A percentile compares a stretch with the other conserved stretches of the same genome.
Conservation (phyloP, 441 rosid genomes). For the Croton setiger region DNA sequence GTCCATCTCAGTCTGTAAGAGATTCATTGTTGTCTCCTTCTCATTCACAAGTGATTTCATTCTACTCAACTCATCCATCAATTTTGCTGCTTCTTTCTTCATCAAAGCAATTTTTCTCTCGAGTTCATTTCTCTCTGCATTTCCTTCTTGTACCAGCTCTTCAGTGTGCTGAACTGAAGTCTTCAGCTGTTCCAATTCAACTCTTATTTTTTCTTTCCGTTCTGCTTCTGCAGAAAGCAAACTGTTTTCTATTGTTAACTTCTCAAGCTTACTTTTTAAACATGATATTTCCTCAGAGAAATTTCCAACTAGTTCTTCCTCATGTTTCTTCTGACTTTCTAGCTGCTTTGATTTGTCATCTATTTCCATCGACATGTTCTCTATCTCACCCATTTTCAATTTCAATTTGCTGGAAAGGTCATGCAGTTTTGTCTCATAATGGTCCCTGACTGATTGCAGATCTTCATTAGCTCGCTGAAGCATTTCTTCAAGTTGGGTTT, state of each 20-base stretch:
- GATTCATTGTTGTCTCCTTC: constrained; percentile 37
- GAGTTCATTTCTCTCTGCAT: constrained; percentile 43
- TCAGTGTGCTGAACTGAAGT: constrained; percentile 38
- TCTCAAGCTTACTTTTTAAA: constrained; percentile 52
- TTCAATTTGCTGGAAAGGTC: constrained; percentile 43
- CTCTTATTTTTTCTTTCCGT: constrained; percentile 36
- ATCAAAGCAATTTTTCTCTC: constrained; percentile 33
- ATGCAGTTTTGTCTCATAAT: constrained; percentile 45
- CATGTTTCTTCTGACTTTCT: constrained; percentile 45
- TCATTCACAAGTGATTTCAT: constrained; percentile 45
- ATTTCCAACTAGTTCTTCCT: constrained; percentile 42
- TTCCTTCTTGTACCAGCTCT: constrained; percentile 36
- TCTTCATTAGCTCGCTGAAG: constrained; percentile 49
- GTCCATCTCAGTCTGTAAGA: constrained; percentile 48
- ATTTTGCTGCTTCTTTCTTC: constrained; percentile 51
- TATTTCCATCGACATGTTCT: constrained; percentile 40
- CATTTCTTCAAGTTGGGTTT: constrained; percentile 53
- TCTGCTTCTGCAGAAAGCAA: constrained; percentile 40
- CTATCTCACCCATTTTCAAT: constrained; percentile 40
- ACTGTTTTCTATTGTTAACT: constrained; percentile 36
- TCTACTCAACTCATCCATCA: constrained; percentile 40
- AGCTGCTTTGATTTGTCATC: constrained; percentile 51
- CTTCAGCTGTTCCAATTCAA: constrained; percentile 45
- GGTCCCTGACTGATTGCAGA: constrained; percentile 38
- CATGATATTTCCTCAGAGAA: constrained; percentile 36